Base-by-base conservation (phyloP, 257 asterid species). In the Nicotiana obtusifolia region DNA sequence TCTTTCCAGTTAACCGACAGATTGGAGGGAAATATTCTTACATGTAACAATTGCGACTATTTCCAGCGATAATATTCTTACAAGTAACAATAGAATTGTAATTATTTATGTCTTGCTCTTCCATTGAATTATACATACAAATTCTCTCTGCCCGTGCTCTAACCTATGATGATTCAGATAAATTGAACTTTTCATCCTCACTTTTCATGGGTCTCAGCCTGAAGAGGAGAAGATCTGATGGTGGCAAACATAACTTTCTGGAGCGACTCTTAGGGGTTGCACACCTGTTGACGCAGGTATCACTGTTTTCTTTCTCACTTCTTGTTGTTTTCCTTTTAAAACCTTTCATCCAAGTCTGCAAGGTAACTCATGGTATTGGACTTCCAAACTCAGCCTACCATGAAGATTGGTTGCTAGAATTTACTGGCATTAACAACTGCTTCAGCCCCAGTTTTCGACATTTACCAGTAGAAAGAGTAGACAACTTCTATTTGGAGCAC, bases 251-350 rank as follows among this genome's bases (percentile, higher is more conserved):
- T 69, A 96, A 92, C 83, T 89, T 94, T 79, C 76, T 93, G 88
- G 98, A 94, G 87, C 93, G 97, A 69, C 98, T 94, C 81, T 83
- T 91, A 78, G 99, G 98, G 87, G 91, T 88, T 88, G 87, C 91
- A 80, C 94, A 92, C 61, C 83, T 96, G 53, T 80, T 93, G 77
- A 89, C 97, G 0, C 90, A 87, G 97, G 97, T 91, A 53, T 11
- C 62, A 62, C 16, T 80, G 68, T 35, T 62, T 33, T 64, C 35
- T 11, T 64, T 33, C 76, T 22, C 5, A 15, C 62, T 24, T 49
- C 77, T 82, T 67, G 13, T 64, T 17, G 9, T 73, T 57, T 57
- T 73, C 41, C 61, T 22, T 15, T 14, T 44, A 49, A 47, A 49
- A 75, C 80, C 24, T 7, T 30, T 75, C 62, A 26, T 24, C 62